Base-by-base conservation (phyloP, 2,329 filamentous ascomycete genomes). In the Aureobasidium sp. region DNA sequence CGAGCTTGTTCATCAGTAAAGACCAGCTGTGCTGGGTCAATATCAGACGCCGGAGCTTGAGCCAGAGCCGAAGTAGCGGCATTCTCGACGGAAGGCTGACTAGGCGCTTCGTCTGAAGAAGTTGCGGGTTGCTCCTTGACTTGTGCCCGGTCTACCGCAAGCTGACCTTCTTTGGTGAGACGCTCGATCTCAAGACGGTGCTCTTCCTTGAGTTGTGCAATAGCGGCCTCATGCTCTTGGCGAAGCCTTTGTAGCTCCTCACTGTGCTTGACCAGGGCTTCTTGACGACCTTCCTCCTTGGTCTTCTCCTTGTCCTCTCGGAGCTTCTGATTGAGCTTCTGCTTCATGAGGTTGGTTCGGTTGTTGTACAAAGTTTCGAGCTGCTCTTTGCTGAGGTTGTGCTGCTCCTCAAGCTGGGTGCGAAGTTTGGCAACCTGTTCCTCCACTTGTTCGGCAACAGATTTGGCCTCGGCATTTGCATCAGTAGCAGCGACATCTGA, bases 261-360 rank as follows among this genome's bases (percentile, higher is more conserved):
- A 50, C 78, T 74, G 57, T 83, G 77, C 60, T 77, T 70, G 42
- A 67, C 66, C 45, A 69, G 66, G 15, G 75, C 37, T 60, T 71
- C 69, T 58, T 72, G 60, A 23, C 67, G 64, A 10, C 67, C 65
- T 46, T 71, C 68, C 33, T 77, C 74, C 11, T 78, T 66, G 21
- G 66, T 61, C 62, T 67, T 67, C 21, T 67, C 67, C 27, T 65
- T 64, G 21, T 63, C 74, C 53, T 85, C 82, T 9, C 70, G 74
- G 17, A 95, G 78, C 69, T 88, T 90, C 69, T 83, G 85, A 67
- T 85, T 87, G 53, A 90, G 74, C 1, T 81, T 74, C 23, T 82
- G 79, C 68, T 85, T 87, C 86, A 90, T 88, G 69, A 82, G 82
- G 45, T 89, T 83, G 1, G 84, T 85, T 46, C 85, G 81, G 57